Conservation (phyloP, 2,329 filamentous ascomycete genomes). For the Rutstroemia sp. region DNA sequence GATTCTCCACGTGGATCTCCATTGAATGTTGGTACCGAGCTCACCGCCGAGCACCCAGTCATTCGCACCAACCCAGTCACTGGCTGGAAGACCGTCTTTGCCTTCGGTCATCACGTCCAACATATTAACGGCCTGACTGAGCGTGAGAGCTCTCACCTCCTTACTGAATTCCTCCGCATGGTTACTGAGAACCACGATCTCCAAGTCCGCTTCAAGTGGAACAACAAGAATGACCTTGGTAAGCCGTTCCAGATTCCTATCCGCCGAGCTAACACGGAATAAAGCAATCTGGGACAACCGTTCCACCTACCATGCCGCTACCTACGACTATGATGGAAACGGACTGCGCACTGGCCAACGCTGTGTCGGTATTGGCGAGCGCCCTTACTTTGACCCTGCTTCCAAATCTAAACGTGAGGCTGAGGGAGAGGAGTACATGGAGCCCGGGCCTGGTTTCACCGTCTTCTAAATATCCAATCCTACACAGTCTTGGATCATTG, state of each 20-base stretch:
- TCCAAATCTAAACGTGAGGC: too few species aligned
- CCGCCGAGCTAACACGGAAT: too few species aligned
- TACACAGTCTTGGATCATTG: too few species aligned
- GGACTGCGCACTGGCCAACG: too few species aligned
- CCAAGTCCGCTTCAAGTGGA: conserved; percentile 48
- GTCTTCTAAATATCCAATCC: too few species aligned
- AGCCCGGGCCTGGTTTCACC: too few species aligned
- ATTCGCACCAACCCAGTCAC: conserved; percentile 46
- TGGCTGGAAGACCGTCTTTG: conserved; percentile 42
- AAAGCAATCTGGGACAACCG: conserved; percentile 58
- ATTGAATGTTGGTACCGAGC: conserved; percentile 19
- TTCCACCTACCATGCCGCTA: conserved; percentile 9
- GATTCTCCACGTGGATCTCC: conserved; percentile 40
- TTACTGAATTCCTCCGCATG: conserved; percentile 33
- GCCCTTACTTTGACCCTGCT: too few species aligned
- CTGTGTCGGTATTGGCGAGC: too few species aligned
- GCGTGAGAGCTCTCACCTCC: conserved; percentile 6
- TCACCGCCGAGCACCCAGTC: conserved; percentile 35
- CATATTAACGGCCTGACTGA: too few species aligned
- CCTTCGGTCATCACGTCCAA: conserved; percentile 14
- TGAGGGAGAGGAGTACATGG: too few species aligned
- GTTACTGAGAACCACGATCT: conserved; percentile 49
- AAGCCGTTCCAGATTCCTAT: too few species aligned
- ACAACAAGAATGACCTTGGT: conserved; percentile 38
- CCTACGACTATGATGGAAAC: conserved; percentile 8